Evolutionary conservation across 2,329 filamentous ascomycete genomes (phyloP), one percentile per base, ranked within the genome.

Genomic region (Verticillium zaregamsianum): DNA sequence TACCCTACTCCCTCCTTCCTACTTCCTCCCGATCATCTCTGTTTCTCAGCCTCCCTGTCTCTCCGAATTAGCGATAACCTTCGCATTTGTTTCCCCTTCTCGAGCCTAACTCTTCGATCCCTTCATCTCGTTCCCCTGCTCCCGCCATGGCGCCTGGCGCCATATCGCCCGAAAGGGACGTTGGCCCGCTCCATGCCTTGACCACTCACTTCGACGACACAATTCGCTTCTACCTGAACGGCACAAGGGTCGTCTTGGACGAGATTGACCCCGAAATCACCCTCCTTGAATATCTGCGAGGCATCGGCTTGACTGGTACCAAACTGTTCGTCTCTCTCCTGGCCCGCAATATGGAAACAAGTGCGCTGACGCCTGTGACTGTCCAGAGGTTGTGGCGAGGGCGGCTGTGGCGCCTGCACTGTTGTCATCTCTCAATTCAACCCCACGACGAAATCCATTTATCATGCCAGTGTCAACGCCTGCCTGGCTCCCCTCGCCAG

Each of bases 391-490:
- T 99, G 95, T 78, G 92, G 92, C 58, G 95, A 99, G 79, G 95
- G 95, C 65, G 95, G 95, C 2, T 99, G 95, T 72, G 95, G 95
- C 69, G 95, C 95, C 66, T 98, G 94, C 73, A 98, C 94, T 54
- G 92, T 98, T 55, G 93, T 99, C 33, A 85, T 99, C 49, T 96
- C 92, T 65, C 93, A 98, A 74, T 89, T 90, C 72, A 98, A 98
- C 71, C 93, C 93, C 1, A 96, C 92, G 3, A 97, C 93, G 6
- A 91, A 91, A 70, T 86, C 91, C 73, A 91, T 98, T 68, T 98
- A 98, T 72, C 94, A 99, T 80, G 95, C 95, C 62, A 96, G 92
- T 60, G 92, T 98, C 63, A 99, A 99, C 73, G 95, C 95, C 52
- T 99, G 95, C 73, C 82, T 99, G 59, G 94, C 95, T 12, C 95